Percentiles rank a stretch among this genome's conserved stretches.
Conservation (phyloP, 345 rosid genomes). For the Eucalyptus marginata region DNA sequence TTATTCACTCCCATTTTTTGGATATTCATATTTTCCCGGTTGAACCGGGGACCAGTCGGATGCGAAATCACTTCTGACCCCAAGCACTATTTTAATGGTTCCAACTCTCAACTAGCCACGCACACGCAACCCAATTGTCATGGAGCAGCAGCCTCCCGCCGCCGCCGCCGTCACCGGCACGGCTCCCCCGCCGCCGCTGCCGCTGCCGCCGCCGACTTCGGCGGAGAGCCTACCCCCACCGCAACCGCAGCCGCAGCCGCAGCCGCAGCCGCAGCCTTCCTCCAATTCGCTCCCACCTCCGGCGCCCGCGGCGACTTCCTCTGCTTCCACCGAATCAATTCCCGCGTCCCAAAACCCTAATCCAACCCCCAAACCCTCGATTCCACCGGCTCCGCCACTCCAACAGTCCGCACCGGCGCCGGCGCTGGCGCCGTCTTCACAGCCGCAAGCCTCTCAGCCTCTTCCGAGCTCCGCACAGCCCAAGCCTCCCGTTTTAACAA, state of each 20-base stretch:
- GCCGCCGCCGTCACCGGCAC: background rate
- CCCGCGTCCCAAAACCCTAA: conserved; percentile 12
- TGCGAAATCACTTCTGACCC: background rate
- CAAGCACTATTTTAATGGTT: background rate
- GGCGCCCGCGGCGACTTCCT: background rate
- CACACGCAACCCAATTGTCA: background rate
- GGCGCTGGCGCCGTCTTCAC: background rate
- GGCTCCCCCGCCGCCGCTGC: background rate
- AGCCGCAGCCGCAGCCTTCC: background rate
- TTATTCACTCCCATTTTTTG: background rate
- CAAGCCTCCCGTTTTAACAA: conserved; percentile 26
- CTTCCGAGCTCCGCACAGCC: conserved; percentile 4
- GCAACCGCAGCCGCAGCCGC: background rate
- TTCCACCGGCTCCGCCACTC: background rate
- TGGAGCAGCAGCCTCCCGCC: background rate
- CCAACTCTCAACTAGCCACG: background rate
- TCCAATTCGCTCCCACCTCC: background rate
- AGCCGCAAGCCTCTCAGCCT: background rate
- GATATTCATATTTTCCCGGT: background rate
- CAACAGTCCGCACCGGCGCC: background rate
- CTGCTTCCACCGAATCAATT: conserved; percentile 10
- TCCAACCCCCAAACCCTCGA: conserved; percentile 9
- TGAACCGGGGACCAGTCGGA: background rate
- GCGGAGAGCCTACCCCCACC: background rate
- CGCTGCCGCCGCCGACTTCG: background rate